These are phyloP conservation scores for Gymnopus androsaceus DNA, from an alignment of 1,284 basidiomycete genomes.

Conservation along the genomic window DNA sequence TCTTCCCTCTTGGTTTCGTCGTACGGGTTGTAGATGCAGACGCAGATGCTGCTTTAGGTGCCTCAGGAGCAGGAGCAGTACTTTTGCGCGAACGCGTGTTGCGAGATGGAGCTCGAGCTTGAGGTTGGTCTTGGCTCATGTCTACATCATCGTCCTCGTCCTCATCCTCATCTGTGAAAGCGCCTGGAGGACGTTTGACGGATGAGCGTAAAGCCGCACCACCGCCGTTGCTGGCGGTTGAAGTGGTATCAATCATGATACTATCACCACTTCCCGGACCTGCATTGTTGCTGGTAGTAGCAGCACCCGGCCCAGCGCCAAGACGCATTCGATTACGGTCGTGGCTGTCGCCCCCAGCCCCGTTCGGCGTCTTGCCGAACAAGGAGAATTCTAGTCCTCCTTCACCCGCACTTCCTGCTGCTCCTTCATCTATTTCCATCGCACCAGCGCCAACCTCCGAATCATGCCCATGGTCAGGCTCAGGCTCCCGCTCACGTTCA, in stretches of 20 bases:
- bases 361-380: slow-evolving; percentile 8
- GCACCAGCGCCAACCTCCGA: slow-evolving; percentile 10
- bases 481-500: background rate
- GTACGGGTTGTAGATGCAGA: slow-evolving; percentile 7
- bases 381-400: slow-evolving; percentile 20
- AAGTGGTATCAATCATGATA: slow-evolving; percentile 12
- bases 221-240: slow-evolving; percentile 10
- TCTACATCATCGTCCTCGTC: slow-evolving; percentile 27
- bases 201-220: slow-evolving; percentile 19
- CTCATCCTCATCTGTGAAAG: slow-evolving; percentile 37
- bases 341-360: background rate
- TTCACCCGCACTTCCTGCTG: background rate
- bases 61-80: background rate
- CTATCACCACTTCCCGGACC: background rate
- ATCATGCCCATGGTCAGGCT: slow-evolving; percentile 15
- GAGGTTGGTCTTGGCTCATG: slow-evolving; percentile 14
- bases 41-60: background rate
- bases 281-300: background rate
- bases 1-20: slow-evolving; percentile 16
- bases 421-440: slow-evolving; percentile 10
- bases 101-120: slow-evolving; percentile 25
- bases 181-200: slow-evolving; percentile 34
- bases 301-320: background rate
- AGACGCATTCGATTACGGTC: background rate
- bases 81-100: slow-evolving; percentile 16